These are phyloP conservation scores for Sporobolus alterniflorus DNA, from an alignment of 202 grass and related monocot species.

Conservation along the genomic window DNA sequence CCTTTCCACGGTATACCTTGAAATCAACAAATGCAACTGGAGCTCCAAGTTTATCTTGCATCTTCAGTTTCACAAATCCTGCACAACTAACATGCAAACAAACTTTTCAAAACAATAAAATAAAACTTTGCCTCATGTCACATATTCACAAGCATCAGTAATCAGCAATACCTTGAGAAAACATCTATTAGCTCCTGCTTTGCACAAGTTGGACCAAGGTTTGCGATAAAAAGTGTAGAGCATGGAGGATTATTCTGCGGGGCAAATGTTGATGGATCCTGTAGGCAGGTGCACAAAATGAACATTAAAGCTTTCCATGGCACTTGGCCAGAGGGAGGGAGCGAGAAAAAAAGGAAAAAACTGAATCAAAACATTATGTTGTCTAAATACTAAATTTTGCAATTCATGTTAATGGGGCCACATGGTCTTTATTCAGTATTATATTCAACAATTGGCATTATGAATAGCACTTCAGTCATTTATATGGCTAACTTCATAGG, in stretches of 20 bases:
- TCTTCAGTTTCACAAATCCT: slow-evolving; percentile 89
- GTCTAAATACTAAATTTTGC: background rate
- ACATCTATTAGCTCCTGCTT: slow-evolving; percentile 82
- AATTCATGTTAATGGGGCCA: background rate
- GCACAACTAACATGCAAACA: slow-evolving; percentile 61
- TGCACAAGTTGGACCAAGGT: slow-evolving; percentile 76
- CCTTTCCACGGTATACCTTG: slow-evolving; percentile 52
- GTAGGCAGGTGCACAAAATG: slow-evolving; percentile 28
- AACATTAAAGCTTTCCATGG: background rate
- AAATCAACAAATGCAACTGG: slow-evolving; percentile 99
- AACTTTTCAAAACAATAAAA: slow-evolving; percentile 31
- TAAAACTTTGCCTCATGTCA: background rate
- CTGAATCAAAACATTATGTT: background rate
- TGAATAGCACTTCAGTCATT: background rate
- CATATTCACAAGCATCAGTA: background rate
- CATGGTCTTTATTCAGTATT: background rate
- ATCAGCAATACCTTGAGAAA: slow-evolving; percentile 72
- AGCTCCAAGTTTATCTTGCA: slow-evolving; percentile 83
- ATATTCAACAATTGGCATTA: background rate
- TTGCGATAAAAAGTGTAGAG: slow-evolving; percentile 89
- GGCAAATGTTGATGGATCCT: slow-evolving; percentile 66
- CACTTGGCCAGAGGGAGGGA: background rate
- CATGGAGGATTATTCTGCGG: slow-evolving; percentile 85
- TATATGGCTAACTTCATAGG: slow-evolving; percentile 2
- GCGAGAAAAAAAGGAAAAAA: background rate